These are phyloP conservation scores for Mytilinidion resinicola DNA, from an alignment of 495 filamentous ascomycete species.

Conservation along the genomic window DNA sequence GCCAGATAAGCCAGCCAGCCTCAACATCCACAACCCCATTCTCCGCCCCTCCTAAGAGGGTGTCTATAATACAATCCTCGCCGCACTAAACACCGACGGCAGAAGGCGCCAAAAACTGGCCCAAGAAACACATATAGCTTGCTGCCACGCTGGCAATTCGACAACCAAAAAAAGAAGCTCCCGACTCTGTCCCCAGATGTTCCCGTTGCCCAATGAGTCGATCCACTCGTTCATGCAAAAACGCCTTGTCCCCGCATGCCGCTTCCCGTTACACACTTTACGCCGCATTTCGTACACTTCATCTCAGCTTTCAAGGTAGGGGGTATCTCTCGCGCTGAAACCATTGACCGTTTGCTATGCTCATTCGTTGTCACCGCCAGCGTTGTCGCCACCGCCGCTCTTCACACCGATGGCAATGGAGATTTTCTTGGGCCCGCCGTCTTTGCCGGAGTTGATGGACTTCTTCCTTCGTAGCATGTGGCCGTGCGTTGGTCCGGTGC, in stretches of 20 bases:
- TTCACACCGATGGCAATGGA: constrained; percentile 28
- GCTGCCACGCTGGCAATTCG: too few species aligned
- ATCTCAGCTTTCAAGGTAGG: background rate
- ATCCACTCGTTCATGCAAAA: background rate
- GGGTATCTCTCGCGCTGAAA: background rate
- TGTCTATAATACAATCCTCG: too few species aligned
- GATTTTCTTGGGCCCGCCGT: constrained; percentile 31
- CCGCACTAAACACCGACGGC: too few species aligned
- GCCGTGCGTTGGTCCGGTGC: constrained; percentile 6
- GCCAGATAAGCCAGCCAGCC: too few species aligned
- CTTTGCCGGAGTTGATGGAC: constrained; percentile 30
- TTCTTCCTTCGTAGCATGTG: constrained; percentile 29
- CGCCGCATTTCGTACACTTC: background rate
- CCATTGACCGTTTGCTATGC: background rate
- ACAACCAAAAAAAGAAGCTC: too few species aligned
- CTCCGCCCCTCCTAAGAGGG: too few species aligned
- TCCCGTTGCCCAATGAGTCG: too few species aligned
- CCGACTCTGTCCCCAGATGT: too few species aligned
- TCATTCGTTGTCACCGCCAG: background rate
- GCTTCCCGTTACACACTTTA: background rate
- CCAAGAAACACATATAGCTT: too few species aligned
- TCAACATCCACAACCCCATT: too few species aligned
- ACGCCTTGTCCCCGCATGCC: background rate
- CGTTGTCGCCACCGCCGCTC: constrained; percentile 1
- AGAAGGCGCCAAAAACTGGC: too few species aligned